Conservation (phyloP, 2,329 filamentous ascomycete genomes). For the Fusarium cyanostomum region DNA sequence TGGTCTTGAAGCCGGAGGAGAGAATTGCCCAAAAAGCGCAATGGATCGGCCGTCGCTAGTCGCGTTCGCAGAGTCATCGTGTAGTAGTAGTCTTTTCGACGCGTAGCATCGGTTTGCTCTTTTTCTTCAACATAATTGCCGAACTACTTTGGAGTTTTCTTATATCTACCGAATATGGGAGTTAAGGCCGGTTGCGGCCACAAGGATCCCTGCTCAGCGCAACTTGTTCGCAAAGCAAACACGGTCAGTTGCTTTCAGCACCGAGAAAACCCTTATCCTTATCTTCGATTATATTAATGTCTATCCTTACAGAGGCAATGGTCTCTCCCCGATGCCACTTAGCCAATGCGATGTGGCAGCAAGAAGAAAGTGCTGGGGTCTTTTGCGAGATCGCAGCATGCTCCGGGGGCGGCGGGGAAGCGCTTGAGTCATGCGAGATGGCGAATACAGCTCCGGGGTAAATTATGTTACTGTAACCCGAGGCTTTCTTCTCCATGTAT, state of each 20-base stretch:
- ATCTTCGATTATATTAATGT: not conserved
- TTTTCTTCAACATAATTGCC: not conserved
- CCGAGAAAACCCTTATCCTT: not conserved
- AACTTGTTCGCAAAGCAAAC: not conserved
- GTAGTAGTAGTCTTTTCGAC: slow-evolving; percentile 21
- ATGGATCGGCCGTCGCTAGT: slow-evolving; percentile 30
- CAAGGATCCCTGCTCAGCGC: not conserved
- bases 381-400: slow-evolving; percentile 24
- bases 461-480: no score
- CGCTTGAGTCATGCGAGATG: slow-evolving; percentile 25
- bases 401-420: slow-evolving; percentile 10
- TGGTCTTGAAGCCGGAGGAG: slow-evolving; percentile 14
- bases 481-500: no score
- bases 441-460: not conserved
- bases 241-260: not conserved
- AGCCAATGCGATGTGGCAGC: not conserved
- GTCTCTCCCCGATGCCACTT: not conserved
- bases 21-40: slow-evolving; percentile 32
- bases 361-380: not conserved
- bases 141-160: slow-evolving; percentile 1
- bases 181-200: slow-evolving; percentile 28
- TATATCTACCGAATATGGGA: slow-evolving; percentile 14
- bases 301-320: not conserved
- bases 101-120: not conserved
- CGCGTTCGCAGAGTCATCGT: slow-evolving; percentile 14